Percentiles rank a stretch among this genome's conserved stretches.
Evolutionary conservation across 208 protist species (phyloP).

Genomic region (Polymyxa betae): DNA sequence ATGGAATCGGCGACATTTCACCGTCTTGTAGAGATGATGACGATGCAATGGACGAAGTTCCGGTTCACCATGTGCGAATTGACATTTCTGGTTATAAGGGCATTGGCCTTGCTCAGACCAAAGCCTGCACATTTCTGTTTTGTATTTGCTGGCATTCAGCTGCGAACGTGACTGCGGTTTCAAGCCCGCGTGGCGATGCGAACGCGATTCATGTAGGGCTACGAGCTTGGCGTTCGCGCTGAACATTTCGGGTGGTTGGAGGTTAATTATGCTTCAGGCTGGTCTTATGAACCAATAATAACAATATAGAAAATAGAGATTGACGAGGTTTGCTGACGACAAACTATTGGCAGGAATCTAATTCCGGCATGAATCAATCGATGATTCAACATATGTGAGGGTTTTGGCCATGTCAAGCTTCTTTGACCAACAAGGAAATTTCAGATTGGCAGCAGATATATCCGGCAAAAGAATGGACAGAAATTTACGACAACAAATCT

Average conservation of each 20-base stretch:
- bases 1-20: constrained; percentile 72
- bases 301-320: neutral
- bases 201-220: neutral
- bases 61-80: constrained; percentile 75
- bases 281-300: neutral
- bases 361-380: neutral
- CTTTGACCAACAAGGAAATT: too few relatives aligned
- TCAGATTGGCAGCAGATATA: too few relatives aligned
- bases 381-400: neutral
- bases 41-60: constrained; percentile 71
- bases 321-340: neutral
- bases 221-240: neutral
- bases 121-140: constrained; percentile 76
- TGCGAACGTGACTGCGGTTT: neutral
- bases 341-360: neutral
- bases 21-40: constrained; percentile 78
- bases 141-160: neutral
- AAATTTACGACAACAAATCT: too few relatives aligned
- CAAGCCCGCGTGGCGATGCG: neutral
- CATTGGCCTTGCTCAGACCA: constrained; percentile 73
- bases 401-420: neutral
- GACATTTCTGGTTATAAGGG: constrained; percentile 75
- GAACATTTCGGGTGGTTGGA: neutral
- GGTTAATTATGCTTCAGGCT: neutral
- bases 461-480: too few relatives aligned